These are phyloP conservation scores for Discostella pseudostelligera DNA, from an alignment of 108 stramenopile genomes.

Conservation along the genomic window DNA sequence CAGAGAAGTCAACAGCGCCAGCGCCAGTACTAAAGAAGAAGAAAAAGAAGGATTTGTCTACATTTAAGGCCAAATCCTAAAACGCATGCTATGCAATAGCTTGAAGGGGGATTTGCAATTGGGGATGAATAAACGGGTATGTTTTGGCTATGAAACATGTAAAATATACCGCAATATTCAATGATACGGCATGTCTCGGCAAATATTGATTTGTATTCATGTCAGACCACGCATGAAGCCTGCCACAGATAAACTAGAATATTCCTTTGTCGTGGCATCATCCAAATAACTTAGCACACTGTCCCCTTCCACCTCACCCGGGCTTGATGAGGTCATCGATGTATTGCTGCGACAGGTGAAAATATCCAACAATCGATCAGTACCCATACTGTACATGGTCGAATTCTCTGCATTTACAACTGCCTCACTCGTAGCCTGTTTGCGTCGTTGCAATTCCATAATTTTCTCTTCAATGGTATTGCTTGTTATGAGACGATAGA, in stretches of 20 bases:
- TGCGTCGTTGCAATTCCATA: constrained; percentile 69
- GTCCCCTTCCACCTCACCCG: constrained; percentile 14
- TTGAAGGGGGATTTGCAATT: too few species aligned
- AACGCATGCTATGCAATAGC: neutral
- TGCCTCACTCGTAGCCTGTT: constrained; percentile 74
- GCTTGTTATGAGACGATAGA: constrained; percentile 87
- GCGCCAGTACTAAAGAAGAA: constrained; percentile 64
- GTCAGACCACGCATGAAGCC: constrained; percentile 31
- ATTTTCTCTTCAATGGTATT: constrained; percentile 93
- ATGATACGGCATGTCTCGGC: too few species aligned
- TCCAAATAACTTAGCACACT: constrained; percentile 45
- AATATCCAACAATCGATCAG: constrained; percentile 83
- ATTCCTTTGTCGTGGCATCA: constrained; percentile 20
- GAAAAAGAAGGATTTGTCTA: constrained; percentile 87
- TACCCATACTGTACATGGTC: constrained; percentile 87
- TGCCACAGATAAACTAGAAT: constrained; percentile 31
- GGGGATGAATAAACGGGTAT: too few species aligned
- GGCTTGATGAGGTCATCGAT: neutral
- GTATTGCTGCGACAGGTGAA: constrained; percentile 54
- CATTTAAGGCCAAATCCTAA: constrained; percentile 55
- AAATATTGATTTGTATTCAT: too few species aligned
- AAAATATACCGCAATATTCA: too few species aligned
- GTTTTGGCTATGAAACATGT: too few species aligned
- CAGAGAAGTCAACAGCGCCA: constrained; percentile 15
- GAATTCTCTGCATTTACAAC: constrained; percentile 88